A percentile compares a stretch with the other conserved stretches of the same genome.
Evolutionary conservation across 331 rosid genomes (phyloP).

Genomic region (Saraca asoca): DNA sequence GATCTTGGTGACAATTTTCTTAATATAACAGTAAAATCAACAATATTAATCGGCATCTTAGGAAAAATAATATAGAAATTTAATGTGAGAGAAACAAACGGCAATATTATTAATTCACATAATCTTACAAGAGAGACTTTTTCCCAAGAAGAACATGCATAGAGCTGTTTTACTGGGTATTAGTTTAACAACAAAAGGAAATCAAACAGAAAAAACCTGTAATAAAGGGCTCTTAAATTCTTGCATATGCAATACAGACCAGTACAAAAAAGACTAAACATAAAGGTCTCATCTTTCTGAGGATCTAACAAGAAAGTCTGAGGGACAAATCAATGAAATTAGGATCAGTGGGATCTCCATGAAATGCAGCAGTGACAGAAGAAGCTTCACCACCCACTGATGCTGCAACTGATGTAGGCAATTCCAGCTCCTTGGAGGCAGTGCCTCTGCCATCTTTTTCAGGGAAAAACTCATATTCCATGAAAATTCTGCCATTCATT

Average conservation of each 20-base stretch:
- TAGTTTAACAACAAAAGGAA: slow-evolving; percentile 41
- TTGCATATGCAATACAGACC: slow-evolving; percentile 10
- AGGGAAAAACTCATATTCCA: slow-evolving; percentile 87
- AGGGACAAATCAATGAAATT: slow-evolving; percentile 77
- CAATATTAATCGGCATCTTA: not conserved
- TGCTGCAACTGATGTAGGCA: slow-evolving; percentile 41
- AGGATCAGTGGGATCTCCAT: slow-evolving; percentile 43
- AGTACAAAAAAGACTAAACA: not conserved
- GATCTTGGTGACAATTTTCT: not conserved
- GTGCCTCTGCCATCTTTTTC: slow-evolving; percentile 48
- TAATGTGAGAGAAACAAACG: not conserved
- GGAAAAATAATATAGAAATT: slow-evolving; percentile 12
- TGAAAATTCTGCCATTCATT: slow-evolving; percentile 43
- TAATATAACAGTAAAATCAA: too few relatives aligned
- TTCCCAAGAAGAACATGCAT: slow-evolving; percentile 38
- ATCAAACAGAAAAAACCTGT: slow-evolving; percentile 26
- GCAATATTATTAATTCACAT: slow-evolving; percentile 24
- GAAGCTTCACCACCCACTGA: slow-evolving; percentile 45
- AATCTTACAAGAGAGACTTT: slow-evolving; percentile 27
- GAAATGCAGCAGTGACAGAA: slow-evolving; percentile 36
- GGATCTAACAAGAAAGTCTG: slow-evolving; percentile 63
- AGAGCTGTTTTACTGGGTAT: slow-evolving; percentile 13
- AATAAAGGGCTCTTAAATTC: slow-evolving; percentile 15
- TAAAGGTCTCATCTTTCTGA: slow-evolving; percentile 14
- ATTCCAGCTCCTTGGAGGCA: slow-evolving; percentile 48